phyloP scores from a whole-genome alignment of 1,284 basidiomycete species.

The Vanrija sp. region DNA sequence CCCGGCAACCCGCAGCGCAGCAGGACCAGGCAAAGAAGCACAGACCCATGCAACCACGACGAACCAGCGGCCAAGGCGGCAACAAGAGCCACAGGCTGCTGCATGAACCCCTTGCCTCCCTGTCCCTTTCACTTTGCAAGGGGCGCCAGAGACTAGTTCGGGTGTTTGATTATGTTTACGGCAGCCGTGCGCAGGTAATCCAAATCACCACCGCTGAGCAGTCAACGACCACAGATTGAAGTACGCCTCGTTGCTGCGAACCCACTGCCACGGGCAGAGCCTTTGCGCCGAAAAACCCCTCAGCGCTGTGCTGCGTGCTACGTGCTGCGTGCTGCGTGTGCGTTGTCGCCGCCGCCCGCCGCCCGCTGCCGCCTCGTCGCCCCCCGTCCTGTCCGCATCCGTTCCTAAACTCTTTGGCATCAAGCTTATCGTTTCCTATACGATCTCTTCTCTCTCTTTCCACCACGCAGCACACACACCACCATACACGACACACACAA shows the following conservation, averaged over 20 bases:
- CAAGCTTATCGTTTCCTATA: conserved; percentile 6
- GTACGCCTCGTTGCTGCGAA: background rate
- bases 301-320: background rate
- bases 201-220: too few relatives aligned
- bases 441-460: background rate
- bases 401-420: background rate
- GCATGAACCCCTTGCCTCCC: too few relatives aligned
- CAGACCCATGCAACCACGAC: too few relatives aligned
- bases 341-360: too few relatives aligned
- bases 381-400: background rate
- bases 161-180: too few relatives aligned
- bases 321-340: background rate
- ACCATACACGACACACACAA: background rate
- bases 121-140: too few relatives aligned
- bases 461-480: background rate
- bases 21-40: too few relatives aligned
- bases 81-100: background rate
- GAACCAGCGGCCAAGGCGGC: too few relatives aligned
- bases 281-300: background rate
- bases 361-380: background rate
- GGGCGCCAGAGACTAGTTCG: too few relatives aligned
- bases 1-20: too few relatives aligned
- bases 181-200: too few relatives aligned
- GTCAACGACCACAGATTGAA: background rate
- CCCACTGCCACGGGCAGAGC: background rate